Base-by-base conservation (phyloP, 768 basidiomycete species). In the Podaxis sp. region DNA sequence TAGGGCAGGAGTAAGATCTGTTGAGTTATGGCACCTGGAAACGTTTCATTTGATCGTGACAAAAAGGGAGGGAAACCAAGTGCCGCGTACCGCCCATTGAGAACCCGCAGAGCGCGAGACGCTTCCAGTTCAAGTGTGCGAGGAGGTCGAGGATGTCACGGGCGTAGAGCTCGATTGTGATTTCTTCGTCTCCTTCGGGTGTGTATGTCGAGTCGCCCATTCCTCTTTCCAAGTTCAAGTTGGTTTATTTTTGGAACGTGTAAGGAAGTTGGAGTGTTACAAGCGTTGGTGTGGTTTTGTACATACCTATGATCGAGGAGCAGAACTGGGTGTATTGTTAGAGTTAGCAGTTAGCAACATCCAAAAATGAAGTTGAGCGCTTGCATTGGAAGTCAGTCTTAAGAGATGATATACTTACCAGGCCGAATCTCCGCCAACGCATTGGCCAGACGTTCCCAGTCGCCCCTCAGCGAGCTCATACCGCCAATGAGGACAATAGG, bases 41-140 rank as follows among this genome's bases (percentile, higher is more conserved):
- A 7, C 12, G 17, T 13, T 46, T 40, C 2, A 3, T 27, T 19
- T n/a, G 3, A 49, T 25, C 7, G 33, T 49, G 22, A 27, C 22
- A 7, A 3, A 13, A 13, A 19, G 17, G 4, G 33, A 4, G 19
- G 24, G 46, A 25, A 22, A 40, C 2, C 1, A 36, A 9, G 3
- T 1, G 17, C 4, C 13, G 64, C 73, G 52, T 64, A 81, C 80
- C 82, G 59, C 82, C 82, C 82, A 83, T 81, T 4, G 82, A 83
- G 69, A 76, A 82, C 4, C 80, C 81, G 59, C 80, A 79, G 11
- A 83, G 65, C 2, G 77, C 71, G 22, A 83, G 61, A 43, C 78
- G 68, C 57, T 72, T 74, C 79, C 80, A 82, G 19, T 70, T 66
- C 15, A 83, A 60, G 55, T 67, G 65, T 19, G 68, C 57, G 4